Base-by-base conservation (phyloP, 78 protist genomes). In the Capsaspora owczarzaki region DNA sequence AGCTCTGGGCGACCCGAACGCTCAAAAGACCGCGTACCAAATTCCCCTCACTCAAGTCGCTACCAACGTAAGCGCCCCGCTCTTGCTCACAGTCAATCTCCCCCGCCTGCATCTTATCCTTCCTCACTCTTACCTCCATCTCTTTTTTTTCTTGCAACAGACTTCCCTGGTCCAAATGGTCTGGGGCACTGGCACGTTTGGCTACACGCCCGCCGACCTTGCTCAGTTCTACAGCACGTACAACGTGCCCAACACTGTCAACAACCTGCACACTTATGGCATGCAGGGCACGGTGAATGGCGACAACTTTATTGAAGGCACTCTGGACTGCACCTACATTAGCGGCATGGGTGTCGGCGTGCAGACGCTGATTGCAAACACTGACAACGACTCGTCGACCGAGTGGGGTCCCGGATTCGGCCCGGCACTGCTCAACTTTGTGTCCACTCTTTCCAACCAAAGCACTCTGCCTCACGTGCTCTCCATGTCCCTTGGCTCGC, bases 101-200 rank as follows among this genome's bases (percentile, higher is more conserved):
- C 56, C 16, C 10, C 10, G n/a, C 16, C n/a, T 16, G n/a, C 10
- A 49, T 49, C 10, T 49, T 49, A 10, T 16, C 10, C 16, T 49
- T 16, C 56, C 56, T 49, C 56, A 10, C 56, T 16, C n/a, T n/a
- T n/a, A n/a, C 56, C 56, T 16, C 56, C 56, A 10, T 49, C 56
- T 16, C 56, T 49, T 16, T 16, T 16, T 49, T 16, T 49, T 49
- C 56, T 16, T 16, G 10, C 56, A 10, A 49, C 56, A 49, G n/a
- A 49, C 16, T 16, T 29, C 10, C 14, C 10, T 29, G n/a, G 33
- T 16, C 66, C 66, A 56, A 29, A 56, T 56, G 66, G 66, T 56
- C 33, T 56, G 66, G 66, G 66, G 66, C 66, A 56, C 66, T 12
- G 66, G 66, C 66, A 56, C 66, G 2, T 56, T 56, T 25, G 66